Percentiles rank a stretch among this genome's conserved stretches.
These are phyloP conservation scores for Lecanicillium sp. DNA, from an alignment of 2,329 filamentous ascomycete species.

Conservation along the genomic window DNA sequence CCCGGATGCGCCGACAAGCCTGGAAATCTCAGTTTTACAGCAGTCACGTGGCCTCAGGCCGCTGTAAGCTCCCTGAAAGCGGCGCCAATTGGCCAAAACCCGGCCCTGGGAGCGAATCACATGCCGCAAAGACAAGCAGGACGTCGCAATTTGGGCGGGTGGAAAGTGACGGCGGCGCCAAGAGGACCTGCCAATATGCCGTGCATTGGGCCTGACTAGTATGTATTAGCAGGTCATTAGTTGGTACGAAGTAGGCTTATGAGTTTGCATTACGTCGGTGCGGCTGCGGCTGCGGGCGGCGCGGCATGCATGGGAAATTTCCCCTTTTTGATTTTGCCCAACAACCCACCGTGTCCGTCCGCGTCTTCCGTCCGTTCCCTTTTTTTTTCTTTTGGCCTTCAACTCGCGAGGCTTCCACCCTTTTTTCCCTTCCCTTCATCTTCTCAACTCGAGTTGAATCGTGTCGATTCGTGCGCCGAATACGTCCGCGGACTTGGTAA, in stretches of 20 bases:
- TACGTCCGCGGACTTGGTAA: slow-evolving; percentile 9
- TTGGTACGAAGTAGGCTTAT: too few species aligned
- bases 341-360: slow-evolving; percentile 13
- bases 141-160: background rate
- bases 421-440: slow-evolving; percentile 22
- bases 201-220: too few species aligned
- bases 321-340: slow-evolving; percentile 23
- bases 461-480: background rate
- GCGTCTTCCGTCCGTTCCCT: slow-evolving; percentile 8
- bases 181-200: background rate
- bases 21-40: too few species aligned
- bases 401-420: slow-evolving; percentile 10
- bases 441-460: slow-evolving; percentile 11
- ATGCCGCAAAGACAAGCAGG: slow-evolving; percentile 12
- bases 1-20: too few species aligned
- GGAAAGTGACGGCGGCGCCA: background rate
- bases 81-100: slow-evolving; percentile 14
- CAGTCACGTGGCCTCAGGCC: background rate
- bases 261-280: too few species aligned
- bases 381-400: slow-evolving; percentile 4
- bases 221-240: too few species aligned
- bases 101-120: slow-evolving; percentile 20
- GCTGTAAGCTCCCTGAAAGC: background rate
- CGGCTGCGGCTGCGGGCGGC: too few species aligned
- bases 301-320: slow-evolving; percentile 22